A percentile compares a stretch with the other conserved stretches of the same genome.
Conservation (phyloP, 345 rosid genomes). For the Populus davidiana region DNA sequence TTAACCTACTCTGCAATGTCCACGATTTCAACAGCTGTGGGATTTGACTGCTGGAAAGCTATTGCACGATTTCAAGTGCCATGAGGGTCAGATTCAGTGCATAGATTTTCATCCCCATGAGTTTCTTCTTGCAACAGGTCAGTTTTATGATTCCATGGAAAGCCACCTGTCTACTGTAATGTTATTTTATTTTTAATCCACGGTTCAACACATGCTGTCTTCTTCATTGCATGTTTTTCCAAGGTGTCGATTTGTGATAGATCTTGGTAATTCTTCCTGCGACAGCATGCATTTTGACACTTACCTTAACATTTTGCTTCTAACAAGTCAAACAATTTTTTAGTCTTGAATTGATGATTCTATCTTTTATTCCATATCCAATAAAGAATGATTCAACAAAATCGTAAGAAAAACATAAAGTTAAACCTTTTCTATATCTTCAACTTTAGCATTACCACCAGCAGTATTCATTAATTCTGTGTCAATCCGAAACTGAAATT, state of each 20-base stretch:
- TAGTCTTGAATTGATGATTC: not conserved
- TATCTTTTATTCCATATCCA: not conserved
- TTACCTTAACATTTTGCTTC: not conserved
- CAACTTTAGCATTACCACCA: not conserved
- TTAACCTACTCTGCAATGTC: not conserved
- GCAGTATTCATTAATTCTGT: not conserved
- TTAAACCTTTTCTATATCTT: not conserved
- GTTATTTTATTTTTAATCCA: slow-evolving; percentile 9
- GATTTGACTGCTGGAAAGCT: slow-evolving; percentile 98
- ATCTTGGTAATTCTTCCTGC: not conserved
- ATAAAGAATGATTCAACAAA: not conserved
- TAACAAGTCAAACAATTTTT: not conserved
- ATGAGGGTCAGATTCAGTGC: slow-evolving; percentile 94
- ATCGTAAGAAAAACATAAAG: not conserved
- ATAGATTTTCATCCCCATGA: slow-evolving; percentile 98
- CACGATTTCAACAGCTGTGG: slow-evolving; percentile 63
- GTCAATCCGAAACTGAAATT: not conserved
- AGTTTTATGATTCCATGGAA: slow-evolving; percentile 17
- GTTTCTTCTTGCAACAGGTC: slow-evolving; percentile 94
- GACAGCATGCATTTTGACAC: not conserved
- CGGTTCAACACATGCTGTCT: not conserved
- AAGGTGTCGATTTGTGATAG: not conserved
- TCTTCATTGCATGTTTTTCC: not conserved
- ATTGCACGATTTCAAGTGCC: slow-evolving; percentile 83
- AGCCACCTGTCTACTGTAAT: not conserved